Base-by-base conservation (phyloP, 108 stramenopile species). In the Chaetoceros tenuissimus region DNA sequence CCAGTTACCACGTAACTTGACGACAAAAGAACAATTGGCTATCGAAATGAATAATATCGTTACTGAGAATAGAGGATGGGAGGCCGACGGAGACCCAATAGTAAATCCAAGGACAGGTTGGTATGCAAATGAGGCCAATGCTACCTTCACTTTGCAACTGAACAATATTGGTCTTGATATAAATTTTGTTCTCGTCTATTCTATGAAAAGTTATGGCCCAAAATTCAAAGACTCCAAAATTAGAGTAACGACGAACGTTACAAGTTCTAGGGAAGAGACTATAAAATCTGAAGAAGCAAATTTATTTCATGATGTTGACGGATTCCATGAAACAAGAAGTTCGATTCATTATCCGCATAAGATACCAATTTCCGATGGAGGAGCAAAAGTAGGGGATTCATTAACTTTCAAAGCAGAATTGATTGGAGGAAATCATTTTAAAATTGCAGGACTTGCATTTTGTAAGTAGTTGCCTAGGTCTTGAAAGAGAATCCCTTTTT, bases 341-440 rank as follows among this genome's bases (percentile, higher is more conserved):
- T 67, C 66, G 31, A 53, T 66, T n/a, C 71, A 67, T 53, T 34
- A 58, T 23, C 61, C 62, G 7, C 65, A 67, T 25, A 72, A 72
- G 24, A 45, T 67, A 53, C 20, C 50, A 34, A 45, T 72, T 30
- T 49, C 50, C 21, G n/a, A n/a, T n/a, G 55, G 50, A 31, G 66
- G 61, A 18, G 71, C 62, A 17, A 47, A 62, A 13, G n/a, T 31
- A 43, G 71, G 71, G 18, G 66, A 72, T 44, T 30, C 54, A 16
- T 46, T 72, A 24, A 26, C 50, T n/a, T 34, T 67, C 27, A 43
- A 72, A 24, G 55, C 48, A 13, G 51, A 61, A 19, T 48, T 72
- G 27, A 56, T 62, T 1, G 55, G 66, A 54, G 72, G 72, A 23
- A 3, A 27, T 3, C 62, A 73, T 34, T 73, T 73, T 31, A 73